These are phyloP conservation scores for Globisporangium parvum DNA, from an alignment of 352 stramenopile species.

Conservation along the genomic window DNA sequence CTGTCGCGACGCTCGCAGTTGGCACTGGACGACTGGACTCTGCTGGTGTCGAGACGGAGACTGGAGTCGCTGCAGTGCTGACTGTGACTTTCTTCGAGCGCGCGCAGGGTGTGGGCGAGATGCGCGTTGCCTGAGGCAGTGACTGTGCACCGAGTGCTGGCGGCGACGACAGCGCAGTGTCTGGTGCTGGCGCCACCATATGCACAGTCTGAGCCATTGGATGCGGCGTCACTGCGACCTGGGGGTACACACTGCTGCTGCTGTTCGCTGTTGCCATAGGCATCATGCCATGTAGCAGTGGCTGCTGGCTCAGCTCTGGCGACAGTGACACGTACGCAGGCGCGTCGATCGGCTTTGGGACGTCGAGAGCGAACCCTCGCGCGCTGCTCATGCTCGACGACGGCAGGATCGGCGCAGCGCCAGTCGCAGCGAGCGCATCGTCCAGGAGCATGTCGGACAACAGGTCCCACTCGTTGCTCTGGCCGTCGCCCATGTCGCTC, in stretches of 20 bases:
- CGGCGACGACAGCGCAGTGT: background rate
- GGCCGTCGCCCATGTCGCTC: constrained; percentile 18
- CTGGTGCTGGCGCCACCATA: background rate
- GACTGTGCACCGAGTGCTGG: background rate
- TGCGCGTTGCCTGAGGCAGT: background rate
- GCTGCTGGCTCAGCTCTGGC: background rate
- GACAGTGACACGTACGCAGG: no score
- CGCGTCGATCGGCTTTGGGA: no score
- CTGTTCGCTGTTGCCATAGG: no score
- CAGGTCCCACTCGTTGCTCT: constrained; percentile 43
- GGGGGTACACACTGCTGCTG: no score
- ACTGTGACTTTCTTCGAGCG: background rate
- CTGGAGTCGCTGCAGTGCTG: background rate
- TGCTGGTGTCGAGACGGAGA: background rate
- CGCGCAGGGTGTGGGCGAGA: background rate
- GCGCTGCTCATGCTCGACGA: background rate
- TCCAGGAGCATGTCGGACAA: constrained; percentile 52
- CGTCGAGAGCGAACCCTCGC: background rate
- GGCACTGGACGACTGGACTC: no score
- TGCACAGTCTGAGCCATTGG: no score
- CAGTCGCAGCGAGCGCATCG: constrained; percentile 22
- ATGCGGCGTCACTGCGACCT: no score
- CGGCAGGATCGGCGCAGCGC: background rate
- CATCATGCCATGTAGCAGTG: no score
- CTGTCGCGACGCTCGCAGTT: background rate